These are phyloP conservation scores for Fusarium sp. DNA, from an alignment of 2,329 filamentous ascomycete species.

Conservation along the genomic window DNA sequence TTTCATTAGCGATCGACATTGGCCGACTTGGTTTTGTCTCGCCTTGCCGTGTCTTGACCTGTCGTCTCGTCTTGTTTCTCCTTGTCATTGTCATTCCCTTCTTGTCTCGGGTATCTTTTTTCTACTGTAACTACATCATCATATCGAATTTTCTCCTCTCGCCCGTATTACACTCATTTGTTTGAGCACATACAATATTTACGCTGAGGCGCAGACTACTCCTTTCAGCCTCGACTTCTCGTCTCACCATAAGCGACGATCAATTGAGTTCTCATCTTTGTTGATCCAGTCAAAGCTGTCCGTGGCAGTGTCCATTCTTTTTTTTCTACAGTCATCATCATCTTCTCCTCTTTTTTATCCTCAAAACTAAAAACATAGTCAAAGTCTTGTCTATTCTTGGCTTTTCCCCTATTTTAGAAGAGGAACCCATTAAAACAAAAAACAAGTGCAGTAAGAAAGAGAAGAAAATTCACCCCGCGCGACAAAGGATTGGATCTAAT, in stretches of 20 bases:
- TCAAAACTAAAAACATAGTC: not conserved
- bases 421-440: conserved; percentile 2
- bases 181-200: not conserved
- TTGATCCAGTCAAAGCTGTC: conserved; percentile 17
- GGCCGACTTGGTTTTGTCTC: conserved; percentile 1
- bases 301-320: conserved; percentile 22
- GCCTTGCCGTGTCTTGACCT: not conserved
- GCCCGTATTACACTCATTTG: conserved; percentile 6
- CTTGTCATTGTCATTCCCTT: conserved; percentile 1
- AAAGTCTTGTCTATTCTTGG: conserved; percentile 15
- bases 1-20: conserved; percentile 39
- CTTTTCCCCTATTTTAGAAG: conserved; percentile 26
- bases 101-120: conserved; percentile 18
- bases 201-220: conserved; percentile 16
- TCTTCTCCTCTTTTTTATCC: not conserved
- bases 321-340: not conserved
- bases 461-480: conserved; percentile 35
- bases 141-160: not conserved
- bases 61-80: conserved; percentile 9
- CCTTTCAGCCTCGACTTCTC: conserved; percentile 8
- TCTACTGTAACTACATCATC: not conserved
- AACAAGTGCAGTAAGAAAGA: not conserved
- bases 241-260: conserved; percentile 5
- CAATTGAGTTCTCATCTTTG: not conserved
- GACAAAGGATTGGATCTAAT: conserved; percentile 6